phyloP scores from a whole-genome alignment of 768 basidiomycete species.

The Boletus barrowsii region DNA sequence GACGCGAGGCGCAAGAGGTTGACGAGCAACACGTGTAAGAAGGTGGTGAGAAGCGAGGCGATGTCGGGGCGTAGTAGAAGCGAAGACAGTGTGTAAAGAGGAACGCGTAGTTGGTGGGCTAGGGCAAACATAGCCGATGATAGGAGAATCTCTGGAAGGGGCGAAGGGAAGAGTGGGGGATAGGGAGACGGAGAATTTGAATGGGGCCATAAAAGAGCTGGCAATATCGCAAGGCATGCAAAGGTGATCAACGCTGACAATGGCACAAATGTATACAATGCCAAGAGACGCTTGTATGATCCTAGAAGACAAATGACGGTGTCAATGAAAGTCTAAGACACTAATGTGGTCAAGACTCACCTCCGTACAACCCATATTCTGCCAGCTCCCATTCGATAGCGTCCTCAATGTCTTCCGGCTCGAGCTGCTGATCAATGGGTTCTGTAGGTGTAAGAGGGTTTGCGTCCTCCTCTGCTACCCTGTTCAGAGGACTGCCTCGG shows the following conservation, averaged over 20 bases:
- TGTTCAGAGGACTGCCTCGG: conserved; percentile 26
- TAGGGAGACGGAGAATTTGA: conserved; percentile 38
- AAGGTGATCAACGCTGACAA: conserved; percentile 50
- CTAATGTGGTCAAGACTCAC: conserved; percentile 29
- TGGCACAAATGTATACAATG: conserved; percentile 61
- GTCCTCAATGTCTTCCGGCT: conserved; percentile 37
- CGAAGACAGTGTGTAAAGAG: conserved; percentile 35
- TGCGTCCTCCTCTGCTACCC: conserved; percentile 39
- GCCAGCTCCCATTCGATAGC: conserved; percentile 47
- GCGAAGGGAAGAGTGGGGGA: conserved; percentile 52
- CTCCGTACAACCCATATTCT: conserved; percentile 48
- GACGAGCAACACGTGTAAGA: conserved; percentile 49
- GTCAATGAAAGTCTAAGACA: conserved; percentile 1
- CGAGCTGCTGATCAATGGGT: conserved; percentile 15
- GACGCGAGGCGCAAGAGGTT: conserved; percentile 54
- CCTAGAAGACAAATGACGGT: conserved; percentile 37
- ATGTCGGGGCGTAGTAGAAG: conserved; percentile 24
- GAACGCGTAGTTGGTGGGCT: conserved; percentile 31
- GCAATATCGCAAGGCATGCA: conserved; percentile 48
- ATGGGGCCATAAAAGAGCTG: conserved; percentile 46
- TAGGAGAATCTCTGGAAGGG: conserved; percentile 62
- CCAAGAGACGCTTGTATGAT: conserved; percentile 54
- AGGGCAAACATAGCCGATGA: conserved; percentile 52
- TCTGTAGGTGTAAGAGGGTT: conserved; percentile 7
- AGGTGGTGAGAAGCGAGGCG: conserved; percentile 37